Evolutionary conservation across 345 rosid genomes (phyloP), one percentile per base, ranked within the genome.

Genomic region (Kernera saxatilis): DNA sequence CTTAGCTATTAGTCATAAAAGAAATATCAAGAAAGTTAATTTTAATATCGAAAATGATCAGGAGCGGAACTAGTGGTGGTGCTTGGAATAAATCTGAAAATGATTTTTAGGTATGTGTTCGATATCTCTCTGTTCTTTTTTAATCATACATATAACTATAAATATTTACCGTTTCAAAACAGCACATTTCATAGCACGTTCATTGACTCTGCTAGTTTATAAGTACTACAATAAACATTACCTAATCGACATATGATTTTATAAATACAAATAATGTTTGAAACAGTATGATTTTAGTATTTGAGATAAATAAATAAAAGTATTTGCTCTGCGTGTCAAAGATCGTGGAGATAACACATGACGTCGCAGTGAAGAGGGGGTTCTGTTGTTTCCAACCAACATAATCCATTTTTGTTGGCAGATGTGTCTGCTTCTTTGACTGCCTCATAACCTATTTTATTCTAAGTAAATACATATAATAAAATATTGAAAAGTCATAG

Each of bases 381-480:
- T 25, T 64, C 33, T 44, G 77, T 36, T 54, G 70, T 64, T 11
- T 19, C 59, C 35, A 59, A 46, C 51, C 50, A 64, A 35, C 76
- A 64, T 1, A 51, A 23, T 72, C 57, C 59, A 45, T 46, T 37
- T 55, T 55, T 54, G 14, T 9, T 55, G 77, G 41, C 71, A 54
- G 41, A 55, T 55, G 41, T 64, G 77, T 73, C 77, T 27, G 5
- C 51, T 55, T 64, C 59, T 55, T 35, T 46, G 71, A 73, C 71
- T 45, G 32, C 17, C 11, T 62, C 54, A 25, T 61, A 27, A 53
- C 25, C 21, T 41, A 27, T 22, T 39, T 30, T 51, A 15, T 40
- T 50, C 4, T 45, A 23, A 22, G 5, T 36, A 23, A 1, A 8
- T 37, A 35, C 4, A 1, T 11, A 37, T 14, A 70, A 17, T 48